These are phyloP conservation scores for Chaetoscypha palmicola DNA, from an alignment of 2,329 filamentous ascomycete species.

Conservation along the genomic window DNA sequence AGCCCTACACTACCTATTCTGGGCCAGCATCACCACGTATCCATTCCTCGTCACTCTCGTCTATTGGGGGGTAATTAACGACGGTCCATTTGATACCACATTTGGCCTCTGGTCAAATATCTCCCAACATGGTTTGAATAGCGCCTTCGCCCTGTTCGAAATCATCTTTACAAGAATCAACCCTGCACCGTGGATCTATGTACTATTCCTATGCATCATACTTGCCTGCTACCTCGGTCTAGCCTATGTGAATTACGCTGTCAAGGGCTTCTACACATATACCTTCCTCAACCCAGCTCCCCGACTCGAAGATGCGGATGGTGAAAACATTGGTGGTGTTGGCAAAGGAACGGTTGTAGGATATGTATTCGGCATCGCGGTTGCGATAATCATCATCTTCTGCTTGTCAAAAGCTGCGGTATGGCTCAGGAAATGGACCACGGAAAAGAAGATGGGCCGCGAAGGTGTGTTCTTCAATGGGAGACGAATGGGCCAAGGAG, in stretches of 20 bases:
- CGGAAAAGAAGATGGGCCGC: constrained; percentile 38
- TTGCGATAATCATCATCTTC: constrained; percentile 24
- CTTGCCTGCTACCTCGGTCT: constrained; percentile 65
- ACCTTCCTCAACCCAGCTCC: constrained; percentile 59
- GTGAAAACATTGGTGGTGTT: constrained; percentile 15
- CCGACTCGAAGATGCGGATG: constrained; percentile 2
- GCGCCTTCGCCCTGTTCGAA: constrained; percentile 67
- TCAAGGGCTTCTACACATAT: constrained; percentile 71
- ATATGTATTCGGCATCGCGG: constrained; percentile 27
- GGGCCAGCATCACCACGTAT: constrained; percentile 54
- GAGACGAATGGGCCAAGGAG: constrained; percentile 18
- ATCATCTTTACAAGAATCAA: constrained; percentile 60
- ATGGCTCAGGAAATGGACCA: constrained; percentile 25
- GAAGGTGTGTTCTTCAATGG: constrained; percentile 33
- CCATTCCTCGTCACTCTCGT: constrained; percentile 66
- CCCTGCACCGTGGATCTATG: constrained; percentile 56
- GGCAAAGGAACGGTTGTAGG: constrained; percentile 16
- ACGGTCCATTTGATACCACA: constrained; percentile 41
- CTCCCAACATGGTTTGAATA: constrained; percentile 70
- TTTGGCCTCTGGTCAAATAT: constrained; percentile 59
- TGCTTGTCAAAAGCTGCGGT: constrained; percentile 13
- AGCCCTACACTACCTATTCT: constrained; percentile 57
- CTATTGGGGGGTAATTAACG: constrained; percentile 60
- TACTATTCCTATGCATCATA: constrained; percentile 62
- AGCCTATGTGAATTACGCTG: constrained; percentile 65